Evolutionary conservation across 2,329 filamentous ascomycete genomes (phyloP), one percentile per base, ranked within the genome.

Genomic region (Scedosporium apiospermum): DNA sequence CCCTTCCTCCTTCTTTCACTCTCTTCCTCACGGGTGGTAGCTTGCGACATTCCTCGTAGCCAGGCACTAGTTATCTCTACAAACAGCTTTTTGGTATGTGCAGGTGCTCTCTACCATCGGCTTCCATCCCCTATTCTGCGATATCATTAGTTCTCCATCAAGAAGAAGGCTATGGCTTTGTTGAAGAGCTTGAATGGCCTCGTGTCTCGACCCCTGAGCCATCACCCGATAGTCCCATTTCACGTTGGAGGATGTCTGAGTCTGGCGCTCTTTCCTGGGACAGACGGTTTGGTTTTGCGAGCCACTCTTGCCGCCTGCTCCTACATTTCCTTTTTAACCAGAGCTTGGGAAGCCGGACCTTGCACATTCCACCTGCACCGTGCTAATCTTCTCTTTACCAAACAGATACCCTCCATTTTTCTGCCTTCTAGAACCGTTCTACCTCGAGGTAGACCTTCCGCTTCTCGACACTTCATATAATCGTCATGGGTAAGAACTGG

Each of bases 41-140:
- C 66, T 72, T 76, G 78, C 71, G 77, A 76, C 64, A 67, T 64
- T 65, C 67, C 73, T 71, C 69, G 65, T 64, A 63, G 66, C 67
- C 62, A 64, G 61, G 44, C 57, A 23, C 49, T 21, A 62, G 62
- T 26, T 64, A 62, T 61, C 60, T 26, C n/a, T 21, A 21, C 62
- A 18, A 44, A n/a, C 27, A 38, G 16, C 42, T 6, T 67, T 68
- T 70, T 67, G 68, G 64, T 67, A 59, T 51, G 23, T 23, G 51
- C 21, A 23, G 23, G 12, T 26, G 18, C n/a, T 23, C 18, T 23
- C 18, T 6, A 55, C 21, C 51, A 55, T 55, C 51, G 3, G n/a
- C 51, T 55, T 55, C 6, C 51, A 55, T 55, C 51, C 12, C 51
- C 23, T 16, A 23, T 55, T 26, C 12, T 23, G 12, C 23, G 51